Evolutionary conservation across 805 yeast genomes (phyloP).

Genomic region (Saturnispora zaruensis): DNA sequence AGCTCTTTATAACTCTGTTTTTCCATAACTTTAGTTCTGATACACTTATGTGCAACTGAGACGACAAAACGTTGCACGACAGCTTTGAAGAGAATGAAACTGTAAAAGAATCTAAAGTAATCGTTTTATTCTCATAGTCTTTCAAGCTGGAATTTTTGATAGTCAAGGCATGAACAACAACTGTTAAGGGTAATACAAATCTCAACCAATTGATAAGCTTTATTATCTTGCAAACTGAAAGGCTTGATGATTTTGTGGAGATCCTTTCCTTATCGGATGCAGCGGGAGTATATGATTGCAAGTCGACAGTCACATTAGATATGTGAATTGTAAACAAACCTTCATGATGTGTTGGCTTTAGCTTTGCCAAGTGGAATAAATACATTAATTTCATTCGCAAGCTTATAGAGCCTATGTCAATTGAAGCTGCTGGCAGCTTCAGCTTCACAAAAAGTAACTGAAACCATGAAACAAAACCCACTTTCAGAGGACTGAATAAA

Average conservation of each 20-base stretch:
- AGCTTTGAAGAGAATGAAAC: conserved; percentile 7
- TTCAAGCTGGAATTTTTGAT: conserved; percentile 1
- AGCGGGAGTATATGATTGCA: not conserved
- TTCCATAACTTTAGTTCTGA: conserved; percentile 7
- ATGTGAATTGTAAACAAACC: conserved; percentile 14
- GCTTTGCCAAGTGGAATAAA: conserved; percentile 10
- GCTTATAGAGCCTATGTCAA: conserved; percentile 14
- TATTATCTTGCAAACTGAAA: not conserved
- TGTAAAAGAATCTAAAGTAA: conserved; percentile 13
- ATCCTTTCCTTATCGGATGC: not conserved
- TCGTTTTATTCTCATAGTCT: not conserved
- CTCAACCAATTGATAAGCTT: conserved; percentile 5
- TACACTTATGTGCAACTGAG: conserved; percentile 9
- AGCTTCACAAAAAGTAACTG: conserved; percentile 15
- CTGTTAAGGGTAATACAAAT: conserved; percentile 12
- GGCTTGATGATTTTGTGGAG: not conserved
- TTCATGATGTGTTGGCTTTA: conserved; percentile 14
- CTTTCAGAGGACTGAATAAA: conserved; percentile 1
- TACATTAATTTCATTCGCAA: conserved; percentile 17
- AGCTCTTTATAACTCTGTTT: conserved; percentile 1
- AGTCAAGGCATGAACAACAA: conserved; percentile 11
- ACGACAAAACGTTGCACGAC: not conserved
- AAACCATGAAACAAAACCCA: conserved; percentile 23
- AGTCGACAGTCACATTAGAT: conserved; percentile 5
- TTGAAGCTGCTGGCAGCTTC: conserved; percentile 4